Evolutionary conservation across 1,139 yeast genomes (phyloP), one percentile per base, ranked within the genome.

Genomic region (Suhomyces taliae): DNA sequence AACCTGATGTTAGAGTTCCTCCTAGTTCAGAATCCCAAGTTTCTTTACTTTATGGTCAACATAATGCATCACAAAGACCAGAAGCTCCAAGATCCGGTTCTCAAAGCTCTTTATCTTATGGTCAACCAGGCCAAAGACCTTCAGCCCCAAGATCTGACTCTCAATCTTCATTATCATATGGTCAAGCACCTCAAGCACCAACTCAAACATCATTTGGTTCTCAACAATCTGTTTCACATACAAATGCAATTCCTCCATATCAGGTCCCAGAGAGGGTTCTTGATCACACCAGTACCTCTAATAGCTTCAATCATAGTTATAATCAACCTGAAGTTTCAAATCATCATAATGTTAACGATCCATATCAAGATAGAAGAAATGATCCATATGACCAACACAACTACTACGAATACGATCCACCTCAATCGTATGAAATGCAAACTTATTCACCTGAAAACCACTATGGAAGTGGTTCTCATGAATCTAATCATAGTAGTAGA

Each of bases 1-100:
- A n/a, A 7, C 32, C 27, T n/a, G 12, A 26, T 27, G 11, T 33
- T 8, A 9, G 11, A 12, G 33, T 24, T n/a, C 45, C 45, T 6
- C 48, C 43, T 27, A 42, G 50, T 11, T 44, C 50, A 7, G 47
- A 35, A n/a, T 50, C 53, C 4, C 45, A 34, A 15, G 45, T 50
- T 12, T 50, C 53, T 6, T 41, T 50, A 15, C 46, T 50, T 2
- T 46, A 48, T 36, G 24, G 24, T 11, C 9, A 3, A 37, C 24
- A 19, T 4, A 19, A 19, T 19, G 24, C 27, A 31, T 29, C 27
- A 15, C 11, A 29, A 9, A 29, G n/a, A 29, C 32, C 32, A 4
- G 9, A 12, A 10, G 31, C 26, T 11, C 44, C 40, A 15, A 41
- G 45, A n/a, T 44, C 50, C 9, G 41, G 31, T 6, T 48, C 51